Evolutionary conservation across 441 rosid species (phyloP).

Genomic region (Viola pubescens): DNA sequence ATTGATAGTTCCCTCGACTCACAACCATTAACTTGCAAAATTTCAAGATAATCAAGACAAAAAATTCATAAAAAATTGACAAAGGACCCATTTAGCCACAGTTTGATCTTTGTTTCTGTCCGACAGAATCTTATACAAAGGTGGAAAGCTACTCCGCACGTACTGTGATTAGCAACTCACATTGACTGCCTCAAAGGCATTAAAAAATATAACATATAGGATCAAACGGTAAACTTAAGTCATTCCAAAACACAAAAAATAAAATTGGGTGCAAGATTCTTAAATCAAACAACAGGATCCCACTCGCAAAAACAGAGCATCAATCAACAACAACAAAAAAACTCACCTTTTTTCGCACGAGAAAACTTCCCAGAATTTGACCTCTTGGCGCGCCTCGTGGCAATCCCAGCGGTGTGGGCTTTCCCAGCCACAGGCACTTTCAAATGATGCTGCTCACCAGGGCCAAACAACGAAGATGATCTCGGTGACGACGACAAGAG

Average conservation of each 20-base stretch:
- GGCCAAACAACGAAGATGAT: slow-evolving; percentile 50
- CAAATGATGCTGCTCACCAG: slow-evolving; percentile 37
- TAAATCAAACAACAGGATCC: background rate
- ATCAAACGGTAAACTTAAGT: too few species aligned
- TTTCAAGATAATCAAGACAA: too few species aligned
- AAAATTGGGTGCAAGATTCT: too few species aligned
- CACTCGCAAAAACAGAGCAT: background rate
- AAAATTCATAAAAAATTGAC: background rate
- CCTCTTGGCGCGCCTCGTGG: slow-evolving; percentile 66
- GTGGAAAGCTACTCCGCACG: background rate
- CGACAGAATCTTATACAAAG: background rate
- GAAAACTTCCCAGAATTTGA: slow-evolving; percentile 80
- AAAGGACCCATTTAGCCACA: background rate
- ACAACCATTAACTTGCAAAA: too few species aligned
- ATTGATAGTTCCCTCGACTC: too few species aligned
- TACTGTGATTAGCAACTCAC: background rate
- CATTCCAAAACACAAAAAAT: too few species aligned
- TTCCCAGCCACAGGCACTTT: slow-evolving; percentile 60
- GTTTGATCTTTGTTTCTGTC: background rate
- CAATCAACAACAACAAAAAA: slow-evolving; percentile 4
- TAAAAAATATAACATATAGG: too few species aligned
- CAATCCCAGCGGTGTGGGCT: slow-evolving; percentile 56
- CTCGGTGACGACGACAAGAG: slow-evolving; percentile 54
- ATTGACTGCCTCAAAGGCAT: background rate
- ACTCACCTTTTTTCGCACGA: slow-evolving; percentile 83